Evolutionary conservation across 192 early-diverging fungal species (phyloP), one percentile per base, ranked within the genome.

Genomic region (Pilobolus umbonatus): DNA sequence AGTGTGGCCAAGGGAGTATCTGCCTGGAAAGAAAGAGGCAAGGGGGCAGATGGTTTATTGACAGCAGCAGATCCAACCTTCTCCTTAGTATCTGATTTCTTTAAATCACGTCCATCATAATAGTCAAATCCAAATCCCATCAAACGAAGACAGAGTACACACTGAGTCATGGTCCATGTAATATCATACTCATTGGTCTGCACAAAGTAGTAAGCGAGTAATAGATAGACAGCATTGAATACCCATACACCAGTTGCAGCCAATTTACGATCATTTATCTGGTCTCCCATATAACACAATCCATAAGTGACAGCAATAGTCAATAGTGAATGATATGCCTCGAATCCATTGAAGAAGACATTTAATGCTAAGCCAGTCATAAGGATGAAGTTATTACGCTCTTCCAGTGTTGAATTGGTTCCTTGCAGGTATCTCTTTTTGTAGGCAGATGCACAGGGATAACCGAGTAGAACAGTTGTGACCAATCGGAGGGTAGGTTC

Each of bases 91-190:
- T 62, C 50, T 7, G 35, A 25, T 4, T 44, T 11, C 34, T 42
- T 48, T 25, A 28, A 25, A 1, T 49, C 35, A 21, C 38, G 53
- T 10, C 82, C 82, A 61, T 85, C 84, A 57, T 68, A 65, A 25
- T 71, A 79, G 55, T 85, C 84, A 72, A 85, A 76, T 21, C 71
- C 75, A 42, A 84, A 76, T 1, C 80, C 80, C 62, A 85, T 84
- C 65, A 85, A 63, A 30, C 82, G 71, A 34, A 85, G 61, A 51
- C 77, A 82, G 15, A 84, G 73, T 5, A 85, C 74, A 44, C 80
- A 85, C 56, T 85, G 84, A 17, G 81, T 72, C 72, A 82, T 85
- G 0, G 81, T 80, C 67, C 79, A 85, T 50, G 71, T 67, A 32
- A 84, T 76, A 46, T 85, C 80, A 29, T 84, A 85, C 2, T 62